These are phyloP conservation scores for Exophiala oligosperma DNA, from an alignment of 2,329 filamentous ascomycete genomes.

Conservation along the genomic window DNA sequence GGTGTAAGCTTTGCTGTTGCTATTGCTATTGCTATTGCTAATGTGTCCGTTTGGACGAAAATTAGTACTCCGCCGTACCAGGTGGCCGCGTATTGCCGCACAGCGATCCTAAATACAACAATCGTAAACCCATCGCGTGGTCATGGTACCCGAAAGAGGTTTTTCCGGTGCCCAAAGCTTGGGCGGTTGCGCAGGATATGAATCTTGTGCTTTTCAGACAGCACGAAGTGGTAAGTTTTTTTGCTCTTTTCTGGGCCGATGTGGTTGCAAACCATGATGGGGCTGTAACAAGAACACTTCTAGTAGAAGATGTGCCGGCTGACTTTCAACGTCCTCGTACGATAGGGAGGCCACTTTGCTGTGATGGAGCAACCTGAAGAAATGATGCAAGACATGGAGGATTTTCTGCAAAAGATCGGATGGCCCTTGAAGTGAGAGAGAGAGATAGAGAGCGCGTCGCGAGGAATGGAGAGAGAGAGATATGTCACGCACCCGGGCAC, in stretches of 20 bases:
- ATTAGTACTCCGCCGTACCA: too few relatives aligned
- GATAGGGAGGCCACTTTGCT: constrained; percentile 55
- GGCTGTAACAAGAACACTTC: too few relatives aligned
- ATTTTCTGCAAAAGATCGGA: constrained; percentile 30
- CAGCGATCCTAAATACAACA: constrained; percentile 33
- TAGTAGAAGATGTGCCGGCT: too few relatives aligned
- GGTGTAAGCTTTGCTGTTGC: too few relatives aligned
- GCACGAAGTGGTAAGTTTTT: constrained; percentile 3
- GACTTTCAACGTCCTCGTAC: too few relatives aligned
- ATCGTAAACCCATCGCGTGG: constrained; percentile 48
- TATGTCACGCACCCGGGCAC: too few relatives aligned
- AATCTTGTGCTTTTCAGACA: constrained; percentile 13
- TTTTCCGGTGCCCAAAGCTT: constrained; percentile 37
- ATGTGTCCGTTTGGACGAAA: too few relatives aligned
- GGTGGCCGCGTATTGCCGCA: not conserved
- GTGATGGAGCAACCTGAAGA: constrained; percentile 43
- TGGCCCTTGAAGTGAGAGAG: constrained; percentile 3
- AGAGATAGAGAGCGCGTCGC: too few relatives aligned
- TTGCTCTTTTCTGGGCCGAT: too few relatives aligned
- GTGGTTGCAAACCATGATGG: too few relatives aligned
- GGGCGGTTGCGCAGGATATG: constrained; percentile 16
- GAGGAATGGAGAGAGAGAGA: too few relatives aligned
- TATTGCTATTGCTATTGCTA: too few relatives aligned
- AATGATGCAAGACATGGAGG: constrained; percentile 45
- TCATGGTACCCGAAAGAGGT: constrained; percentile 49